Evolutionary conservation across 1,284 basidiomycete genomes (phyloP).

Genomic region (Anthracocystis panici-leucophaei): DNA sequence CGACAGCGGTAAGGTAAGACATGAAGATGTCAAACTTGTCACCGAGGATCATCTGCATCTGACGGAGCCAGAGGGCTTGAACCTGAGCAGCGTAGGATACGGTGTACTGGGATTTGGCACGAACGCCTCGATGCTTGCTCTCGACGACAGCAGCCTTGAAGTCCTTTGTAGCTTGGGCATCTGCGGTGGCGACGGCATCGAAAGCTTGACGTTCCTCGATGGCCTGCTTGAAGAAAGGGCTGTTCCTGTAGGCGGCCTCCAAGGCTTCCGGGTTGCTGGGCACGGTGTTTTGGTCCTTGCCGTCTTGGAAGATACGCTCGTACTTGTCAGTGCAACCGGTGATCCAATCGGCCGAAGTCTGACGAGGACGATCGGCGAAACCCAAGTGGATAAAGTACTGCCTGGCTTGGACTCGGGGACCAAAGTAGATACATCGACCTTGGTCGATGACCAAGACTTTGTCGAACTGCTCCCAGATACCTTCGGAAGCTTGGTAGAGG

Average conservation of each 20-base stretch:
- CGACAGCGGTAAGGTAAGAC: slow-evolving; percentile 67
- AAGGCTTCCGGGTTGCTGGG: slow-evolving; percentile 81
- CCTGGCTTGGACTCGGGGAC: slow-evolving; percentile 56
- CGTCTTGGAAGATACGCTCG: slow-evolving; percentile 75
- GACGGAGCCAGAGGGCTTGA: slow-evolving; percentile 78
- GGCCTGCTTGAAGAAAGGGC: slow-evolving; percentile 74
- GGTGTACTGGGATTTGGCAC: slow-evolving; percentile 87
- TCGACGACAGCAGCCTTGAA: slow-evolving; percentile 82
- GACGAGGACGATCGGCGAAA: slow-evolving; percentile 73
- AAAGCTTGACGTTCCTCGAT: slow-evolving; percentile 74
- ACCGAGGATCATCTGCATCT: slow-evolving; percentile 83
- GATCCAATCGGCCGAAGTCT: slow-evolving; percentile 74
- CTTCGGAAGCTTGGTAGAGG: slow-evolving; percentile 77
- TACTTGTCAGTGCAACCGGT: slow-evolving; percentile 60
- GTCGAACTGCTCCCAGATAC: slow-evolving; percentile 75
- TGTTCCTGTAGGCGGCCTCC: slow-evolving; percentile 78
- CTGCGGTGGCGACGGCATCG: slow-evolving; percentile 76
- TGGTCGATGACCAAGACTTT: slow-evolving; percentile 69
- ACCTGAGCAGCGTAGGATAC: slow-evolving; percentile 74
- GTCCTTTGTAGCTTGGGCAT: slow-evolving; percentile 74
- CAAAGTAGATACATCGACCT: slow-evolving; percentile 66
- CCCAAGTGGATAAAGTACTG: slow-evolving; percentile 67
- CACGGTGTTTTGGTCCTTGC: slow-evolving; percentile 76
- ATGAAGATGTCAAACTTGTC: slow-evolving; percentile 82
- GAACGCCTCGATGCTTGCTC: slow-evolving; percentile 85